Base-by-base conservation (phyloP, 2,329 filamentous ascomycete species). In the Claviceps spartinae region DNA sequence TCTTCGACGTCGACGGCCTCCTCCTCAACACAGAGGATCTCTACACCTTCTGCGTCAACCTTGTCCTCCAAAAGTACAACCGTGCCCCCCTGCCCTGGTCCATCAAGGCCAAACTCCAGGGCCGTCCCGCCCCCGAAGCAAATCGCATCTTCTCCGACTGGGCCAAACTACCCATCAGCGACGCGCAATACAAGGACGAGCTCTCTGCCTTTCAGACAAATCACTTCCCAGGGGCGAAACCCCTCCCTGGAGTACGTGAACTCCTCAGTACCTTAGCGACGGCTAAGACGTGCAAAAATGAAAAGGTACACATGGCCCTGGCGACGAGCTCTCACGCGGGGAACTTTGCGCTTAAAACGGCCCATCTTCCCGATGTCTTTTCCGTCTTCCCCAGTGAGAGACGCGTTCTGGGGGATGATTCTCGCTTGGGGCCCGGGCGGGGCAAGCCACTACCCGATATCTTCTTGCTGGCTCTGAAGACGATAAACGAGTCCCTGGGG, bases 1-100 rank as follows among this genome's bases (percentile, higher is more conserved):
- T 98, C 58, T 97, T 98, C 67, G 93, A 98, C 74, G 96, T 97
- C 90, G 93, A 98, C 69, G 93, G 93, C 55, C 83, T 98, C 38
- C 80, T 98, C 20, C 86, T 98, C 64, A 83, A 97, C 69, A 89
- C 87, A 37, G 93, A 97, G 73, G 93, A 97, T 61, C 68, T 82
- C 52, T 97, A 97, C 74, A 93, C 88, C 0, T 65, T 79, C 26
- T 85, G 86, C 68, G 85, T 89, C 55, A 96, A 98, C 70, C 74
- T 81, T 24, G 78, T 97, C 40, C 82, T 98, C 41, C 74, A 76
- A 52, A 82, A 85, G 63, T 88, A 93, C 67, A 78, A 76, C 61
- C 81, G 81, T 48, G 85, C 87, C 1, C 66, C 72, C 14, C 74
- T 97, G n/a, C 91, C 93, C 1, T 97, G 93, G 93, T 82, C 80